Conservation (phyloP, 176 grass and related monocot genomes). For the Triticum urartu region DNA sequence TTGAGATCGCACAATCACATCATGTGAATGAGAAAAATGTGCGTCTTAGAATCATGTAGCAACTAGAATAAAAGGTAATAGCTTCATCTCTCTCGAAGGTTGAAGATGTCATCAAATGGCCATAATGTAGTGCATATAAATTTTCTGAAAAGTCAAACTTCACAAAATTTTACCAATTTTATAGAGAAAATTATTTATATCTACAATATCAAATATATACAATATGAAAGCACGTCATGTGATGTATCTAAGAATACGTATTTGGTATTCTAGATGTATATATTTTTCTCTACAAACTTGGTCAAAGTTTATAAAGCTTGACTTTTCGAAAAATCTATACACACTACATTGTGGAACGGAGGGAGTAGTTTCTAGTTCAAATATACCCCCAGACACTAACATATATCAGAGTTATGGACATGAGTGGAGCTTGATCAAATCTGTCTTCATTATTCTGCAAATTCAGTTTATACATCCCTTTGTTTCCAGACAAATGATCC, state of each 20-base stretch:
- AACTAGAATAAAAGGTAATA: neutral
- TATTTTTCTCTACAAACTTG: no score
- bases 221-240: no score
- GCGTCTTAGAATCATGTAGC: neutral
- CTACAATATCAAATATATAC: no score
- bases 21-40: neutral
- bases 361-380: neutral
- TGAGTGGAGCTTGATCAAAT: neutral
- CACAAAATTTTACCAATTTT: no score
- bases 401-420: neutral
- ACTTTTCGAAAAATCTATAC: no score
- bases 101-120: neutral
- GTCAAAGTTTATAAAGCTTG: no score
- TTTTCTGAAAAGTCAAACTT: no score
- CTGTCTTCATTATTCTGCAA: neutral
- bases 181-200: no score
- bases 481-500: neutral
- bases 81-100: neutral
- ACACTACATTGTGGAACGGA: no score
- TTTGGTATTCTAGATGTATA: no score
- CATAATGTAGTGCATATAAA: no score
- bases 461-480: neutral
- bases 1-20: neutral
- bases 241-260: no score
- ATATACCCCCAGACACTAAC: conserved; percentile 13